Evolutionary conservation across 2,329 filamentous ascomycete genomes (phyloP), one percentile per base, ranked within the genome.

Genomic region (Phialocephala subalpina): DNA sequence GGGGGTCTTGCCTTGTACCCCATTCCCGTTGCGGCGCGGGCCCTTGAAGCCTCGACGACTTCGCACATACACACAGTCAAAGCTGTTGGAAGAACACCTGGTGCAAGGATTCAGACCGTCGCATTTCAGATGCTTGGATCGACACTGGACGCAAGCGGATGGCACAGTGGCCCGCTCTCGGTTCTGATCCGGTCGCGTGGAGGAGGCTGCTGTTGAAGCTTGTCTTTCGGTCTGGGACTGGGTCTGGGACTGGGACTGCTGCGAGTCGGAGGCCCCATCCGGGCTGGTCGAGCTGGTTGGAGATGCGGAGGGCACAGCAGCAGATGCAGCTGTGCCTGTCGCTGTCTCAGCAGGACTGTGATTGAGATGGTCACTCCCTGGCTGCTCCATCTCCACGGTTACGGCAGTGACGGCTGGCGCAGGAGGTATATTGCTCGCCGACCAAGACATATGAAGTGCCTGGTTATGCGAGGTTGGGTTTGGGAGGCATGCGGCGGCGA

Each of bases 1-100:
- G 72, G 75, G 47, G 16, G 67, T 63, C 47, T 72, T 73, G 61
- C 58, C 65, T 56, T 79, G 77, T 78, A 77, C 67, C 78, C 82
- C 75, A 84, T 85, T 55, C 36, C 67, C 76, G 84, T 85, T 56
- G 29, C 68, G 65, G 61, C 85, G 82, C 1, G 86, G 86, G 16
- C 90, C 90, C 78, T 91, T 92, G 80, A 92, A 92, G 35, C 92
- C 92, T 67, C 92, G 86, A 52, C 91, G 88, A 45, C 91, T 93
- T 53, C 90, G 88, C 58, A 92, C 87, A 76, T 93, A 94, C 73
- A 88, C 80, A 77, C 92, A 95, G 57, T 89, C 83, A 20, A 83
- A 80, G 63, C 85, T 84, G 57, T 85, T 83, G 59, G 81, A 78
- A 25, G 80, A 79, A 77, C 92, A 94, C 62, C 92, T 87, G 56